These are phyloP conservation scores for Aspergillus cavernicola DNA, from an alignment of 495 filamentous ascomycete species.

Conservation along the genomic window DNA sequence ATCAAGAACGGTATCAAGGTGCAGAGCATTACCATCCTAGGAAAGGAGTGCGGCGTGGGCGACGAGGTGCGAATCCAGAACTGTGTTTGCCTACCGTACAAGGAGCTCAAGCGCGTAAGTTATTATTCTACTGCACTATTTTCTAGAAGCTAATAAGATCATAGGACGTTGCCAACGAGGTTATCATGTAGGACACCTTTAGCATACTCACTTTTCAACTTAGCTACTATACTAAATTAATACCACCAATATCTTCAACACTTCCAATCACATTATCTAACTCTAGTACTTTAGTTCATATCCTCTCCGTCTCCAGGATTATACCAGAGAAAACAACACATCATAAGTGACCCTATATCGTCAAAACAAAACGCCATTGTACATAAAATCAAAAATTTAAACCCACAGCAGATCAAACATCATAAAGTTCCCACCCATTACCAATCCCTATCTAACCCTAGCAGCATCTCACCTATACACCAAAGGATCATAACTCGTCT, in stretches of 20 bases:
- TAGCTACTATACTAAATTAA: background rate
- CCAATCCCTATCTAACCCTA: conserved; percentile 1
- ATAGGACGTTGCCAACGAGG: conserved; percentile 88
- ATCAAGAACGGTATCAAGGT: conserved; percentile 98
- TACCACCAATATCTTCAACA: background rate
- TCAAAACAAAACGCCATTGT: conserved; percentile 16
- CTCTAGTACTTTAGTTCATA: background rate
- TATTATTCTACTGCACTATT: background rate
- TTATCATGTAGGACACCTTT: conserved; percentile 72
- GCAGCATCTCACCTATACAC: conserved; percentile 25
- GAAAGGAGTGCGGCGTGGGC: conserved; percentile 91
- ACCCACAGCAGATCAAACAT: background rate
- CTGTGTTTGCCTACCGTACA: conserved; percentile 96
- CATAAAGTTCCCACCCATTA: no score
- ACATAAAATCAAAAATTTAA: conserved; percentile 14
- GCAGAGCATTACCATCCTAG: conserved; percentile 96
- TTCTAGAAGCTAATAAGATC: conserved; percentile 31
- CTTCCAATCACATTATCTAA: background rate
- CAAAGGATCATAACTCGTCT: conserved; percentile 36
- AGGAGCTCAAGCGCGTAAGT: conserved; percentile 96
- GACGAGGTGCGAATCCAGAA: conserved; percentile 98
- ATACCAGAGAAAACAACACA: no score
- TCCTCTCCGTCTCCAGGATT: no score
- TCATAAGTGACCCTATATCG: no score
- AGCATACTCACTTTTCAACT: background rate